Percentiles rank a stretch among this genome's conserved stretches.
phyloP scores from a whole-genome alignment of 208 protist genomes.

The Giardia duodenalis region DNA sequence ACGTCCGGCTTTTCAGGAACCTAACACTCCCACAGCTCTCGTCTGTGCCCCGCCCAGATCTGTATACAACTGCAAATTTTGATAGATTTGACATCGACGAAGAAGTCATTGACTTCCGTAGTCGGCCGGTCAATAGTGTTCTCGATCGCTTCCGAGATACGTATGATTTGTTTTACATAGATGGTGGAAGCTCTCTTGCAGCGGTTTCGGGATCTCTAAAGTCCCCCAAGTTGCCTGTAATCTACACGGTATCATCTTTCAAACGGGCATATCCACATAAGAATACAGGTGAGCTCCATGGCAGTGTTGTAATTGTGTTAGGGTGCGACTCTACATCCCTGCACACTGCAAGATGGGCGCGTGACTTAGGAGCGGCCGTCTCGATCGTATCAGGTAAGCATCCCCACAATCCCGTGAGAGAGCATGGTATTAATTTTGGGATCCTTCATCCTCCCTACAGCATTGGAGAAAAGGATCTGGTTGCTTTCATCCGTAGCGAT shows the following conservation, averaged over 20 bases:
- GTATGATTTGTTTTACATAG: background rate
- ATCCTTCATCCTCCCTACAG: background rate
- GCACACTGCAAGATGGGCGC: background rate
- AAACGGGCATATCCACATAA: background rate
- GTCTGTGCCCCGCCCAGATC: background rate
- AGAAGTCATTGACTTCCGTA: background rate
- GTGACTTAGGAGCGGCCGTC: background rate
- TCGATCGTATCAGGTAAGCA: background rate
- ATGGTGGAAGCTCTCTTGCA: background rate
- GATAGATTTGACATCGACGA: background rate
- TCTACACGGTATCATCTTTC: background rate
- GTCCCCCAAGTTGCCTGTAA: background rate
- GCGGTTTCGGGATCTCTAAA: background rate
- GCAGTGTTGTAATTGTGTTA: background rate
- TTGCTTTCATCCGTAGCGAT: background rate
- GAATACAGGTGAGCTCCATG: background rate
- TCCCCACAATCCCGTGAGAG: background rate
- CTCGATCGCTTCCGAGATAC: background rate
- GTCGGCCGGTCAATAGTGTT: background rate
- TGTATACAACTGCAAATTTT: background rate
- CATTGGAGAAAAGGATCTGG: background rate
- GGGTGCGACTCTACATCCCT: background rate
- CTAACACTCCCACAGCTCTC: background rate
- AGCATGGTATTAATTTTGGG: background rate
- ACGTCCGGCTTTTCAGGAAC: background rate